Conservation (phyloP, 2,329 filamentous ascomycete species). For the Apiospora rasikravindrae region DNA sequence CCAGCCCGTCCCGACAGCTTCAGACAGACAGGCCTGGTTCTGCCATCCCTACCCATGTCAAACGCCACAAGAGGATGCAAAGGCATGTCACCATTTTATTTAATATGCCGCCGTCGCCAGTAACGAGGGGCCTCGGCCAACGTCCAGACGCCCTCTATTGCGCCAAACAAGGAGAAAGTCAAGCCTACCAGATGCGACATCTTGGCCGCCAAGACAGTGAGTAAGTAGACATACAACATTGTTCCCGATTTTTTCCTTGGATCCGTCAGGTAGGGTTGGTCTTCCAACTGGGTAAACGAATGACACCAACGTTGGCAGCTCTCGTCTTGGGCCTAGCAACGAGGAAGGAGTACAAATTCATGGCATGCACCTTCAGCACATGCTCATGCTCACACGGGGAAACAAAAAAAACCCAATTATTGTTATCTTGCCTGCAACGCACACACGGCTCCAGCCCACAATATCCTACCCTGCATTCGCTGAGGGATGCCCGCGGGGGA, state of each 20-base stretch:
- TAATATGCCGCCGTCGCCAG: conserved; percentile 1
- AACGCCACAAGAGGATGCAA: neutral
- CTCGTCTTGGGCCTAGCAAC: neutral
- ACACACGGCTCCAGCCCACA: neutral
- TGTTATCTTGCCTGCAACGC: conserved; percentile 1
- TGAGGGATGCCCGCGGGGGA: neutral
- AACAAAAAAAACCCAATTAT: conserved; percentile 6
- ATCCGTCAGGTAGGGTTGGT: neutral
- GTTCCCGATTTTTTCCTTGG: neutral
- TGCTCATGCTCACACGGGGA: conserved; percentile 14
- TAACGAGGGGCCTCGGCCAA: neutral
- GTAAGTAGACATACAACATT: neutral
- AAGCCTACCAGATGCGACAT: conserved; percentile 2
- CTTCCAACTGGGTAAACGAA: neutral
- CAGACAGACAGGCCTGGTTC: neutral
- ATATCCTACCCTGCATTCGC: neutral
- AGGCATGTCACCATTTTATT: neutral
- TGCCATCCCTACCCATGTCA: neutral
- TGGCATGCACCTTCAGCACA: neutral
- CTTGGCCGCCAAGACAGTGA: neutral
- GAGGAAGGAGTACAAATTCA: neutral
- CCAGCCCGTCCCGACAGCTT: neutral
- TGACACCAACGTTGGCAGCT: neutral
- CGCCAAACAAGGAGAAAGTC: neutral
- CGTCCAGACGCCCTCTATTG: neutral